These are phyloP conservation scores for Akanthomyces muscarius DNA, from an alignment of 2,329 filamentous ascomycete species.

Conservation along the genomic window DNA sequence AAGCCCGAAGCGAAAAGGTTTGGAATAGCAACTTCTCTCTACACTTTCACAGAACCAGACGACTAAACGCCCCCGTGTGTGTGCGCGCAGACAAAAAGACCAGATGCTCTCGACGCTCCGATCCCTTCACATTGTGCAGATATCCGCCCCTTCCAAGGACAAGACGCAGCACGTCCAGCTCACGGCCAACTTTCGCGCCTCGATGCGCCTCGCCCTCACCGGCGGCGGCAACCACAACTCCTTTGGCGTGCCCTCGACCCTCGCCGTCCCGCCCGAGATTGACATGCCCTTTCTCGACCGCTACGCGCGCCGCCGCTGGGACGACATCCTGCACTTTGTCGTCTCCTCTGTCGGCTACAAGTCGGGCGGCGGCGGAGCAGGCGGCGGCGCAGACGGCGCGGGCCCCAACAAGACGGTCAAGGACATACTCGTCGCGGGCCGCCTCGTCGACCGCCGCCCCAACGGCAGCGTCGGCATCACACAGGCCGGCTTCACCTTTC, in stretches of 20 bases:
- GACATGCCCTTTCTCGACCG: slow-evolving; percentile 72
- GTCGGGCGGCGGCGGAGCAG: slow-evolving; percentile 42
- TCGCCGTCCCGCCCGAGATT: slow-evolving; percentile 59
- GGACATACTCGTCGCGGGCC: slow-evolving; percentile 73
- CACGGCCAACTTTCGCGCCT: slow-evolving; percentile 75
- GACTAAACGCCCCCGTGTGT: too few relatives aligned
- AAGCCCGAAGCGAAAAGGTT: slow-evolving; percentile 55
- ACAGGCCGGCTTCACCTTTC: slow-evolving; percentile 87
- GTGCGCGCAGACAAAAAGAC: slow-evolving; percentile 63
- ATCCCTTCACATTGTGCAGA: slow-evolving; percentile 79
- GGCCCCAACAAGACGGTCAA: slow-evolving; percentile 75
- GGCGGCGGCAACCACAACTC: slow-evolving; percentile 81
- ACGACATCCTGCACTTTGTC: slow-evolving; percentile 92
- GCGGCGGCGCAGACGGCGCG: slow-evolving; percentile 39
- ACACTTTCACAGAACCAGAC: neutral
- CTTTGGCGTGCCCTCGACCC: slow-evolving; percentile 79
- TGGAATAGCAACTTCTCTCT: neutral
- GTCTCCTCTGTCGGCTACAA: slow-evolving; percentile 68
- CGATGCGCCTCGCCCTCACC: slow-evolving; percentile 80
- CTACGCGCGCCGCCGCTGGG: slow-evolving; percentile 87
- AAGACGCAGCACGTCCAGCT: slow-evolving; percentile 69
- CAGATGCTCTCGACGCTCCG: slow-evolving; percentile 77
- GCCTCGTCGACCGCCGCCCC: slow-evolving; percentile 65
- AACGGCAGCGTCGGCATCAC: slow-evolving; percentile 77
- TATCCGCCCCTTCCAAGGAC: slow-evolving; percentile 56